These are phyloP conservation scores for Lineolata rhizophorae DNA, from an alignment of 495 filamentous ascomycete species.

Conservation along the genomic window DNA sequence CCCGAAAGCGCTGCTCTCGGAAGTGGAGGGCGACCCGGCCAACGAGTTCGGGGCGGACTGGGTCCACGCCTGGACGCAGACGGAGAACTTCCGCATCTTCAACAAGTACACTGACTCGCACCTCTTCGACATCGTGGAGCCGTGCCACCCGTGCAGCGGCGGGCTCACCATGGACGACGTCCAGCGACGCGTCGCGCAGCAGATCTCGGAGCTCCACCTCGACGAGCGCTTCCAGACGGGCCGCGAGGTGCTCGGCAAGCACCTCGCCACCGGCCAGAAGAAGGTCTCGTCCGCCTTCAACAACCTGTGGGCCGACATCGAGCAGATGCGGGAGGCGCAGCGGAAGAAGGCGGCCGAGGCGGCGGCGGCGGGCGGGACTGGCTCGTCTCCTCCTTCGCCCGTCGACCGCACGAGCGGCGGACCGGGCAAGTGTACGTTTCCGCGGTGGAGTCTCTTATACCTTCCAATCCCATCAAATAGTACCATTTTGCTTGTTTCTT, in stretches of 20 bases:
- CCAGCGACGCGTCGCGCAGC: conserved; percentile 70
- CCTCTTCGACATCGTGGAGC: conserved; percentile 83
- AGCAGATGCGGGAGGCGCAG: conserved; percentile 64
- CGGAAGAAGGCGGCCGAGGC: conserved; percentile 32
- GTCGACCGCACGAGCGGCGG: conserved; percentile 1
- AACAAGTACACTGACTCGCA: conserved; percentile 57
- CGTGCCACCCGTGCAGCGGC: conserved; percentile 83
- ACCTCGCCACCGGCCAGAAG: conserved; percentile 61
- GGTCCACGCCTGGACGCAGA: conserved; percentile 58
- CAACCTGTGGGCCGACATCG: conserved; percentile 74
- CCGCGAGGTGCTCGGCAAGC: conserved; percentile 55
- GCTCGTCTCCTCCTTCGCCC: conserved; percentile 1
- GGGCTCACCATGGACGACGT: conserved; percentile 88
- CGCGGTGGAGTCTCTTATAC: not conserved
- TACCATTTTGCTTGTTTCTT: not conserved
- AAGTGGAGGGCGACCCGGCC: conserved; percentile 69
- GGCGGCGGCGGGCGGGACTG: conserved; percentile 3
- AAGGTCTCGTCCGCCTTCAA: conserved; percentile 68
- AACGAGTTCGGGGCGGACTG: conserved; percentile 60
- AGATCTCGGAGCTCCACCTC: conserved; percentile 54
- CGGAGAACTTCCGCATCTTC: conserved; percentile 79
- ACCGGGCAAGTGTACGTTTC: too few species aligned
- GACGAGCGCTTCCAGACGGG: conserved; percentile 65
- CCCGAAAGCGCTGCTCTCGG: conserved; percentile 32
- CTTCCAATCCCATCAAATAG: conserved; percentile 1